These are phyloP conservation scores for Colletotrichum musicola DNA, from an alignment of 2,329 filamentous ascomycete species.

Conservation along the genomic window DNA sequence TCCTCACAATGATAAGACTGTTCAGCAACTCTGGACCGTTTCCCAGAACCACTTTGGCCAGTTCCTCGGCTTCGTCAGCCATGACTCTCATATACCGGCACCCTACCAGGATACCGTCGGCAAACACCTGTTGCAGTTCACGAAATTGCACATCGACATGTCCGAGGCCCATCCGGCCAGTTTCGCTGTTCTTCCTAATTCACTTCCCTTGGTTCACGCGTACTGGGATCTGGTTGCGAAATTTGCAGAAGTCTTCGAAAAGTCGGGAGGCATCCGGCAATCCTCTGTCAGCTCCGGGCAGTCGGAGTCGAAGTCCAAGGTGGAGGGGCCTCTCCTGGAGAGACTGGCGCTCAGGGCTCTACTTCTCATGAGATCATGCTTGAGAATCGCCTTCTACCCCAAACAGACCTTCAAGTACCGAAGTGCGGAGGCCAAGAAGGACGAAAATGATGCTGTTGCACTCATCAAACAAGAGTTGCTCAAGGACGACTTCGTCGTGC, in stretches of 20 bases:
- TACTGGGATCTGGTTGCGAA: slow-evolving; percentile 88
- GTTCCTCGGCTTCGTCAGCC: slow-evolving; percentile 74
- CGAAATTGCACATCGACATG: slow-evolving; percentile 93
- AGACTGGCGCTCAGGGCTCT: slow-evolving; percentile 86
- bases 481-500: slow-evolving; percentile 79
- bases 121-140: slow-evolving; percentile 89
- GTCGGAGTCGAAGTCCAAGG: slow-evolving; percentile 60
- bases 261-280: slow-evolving; percentile 68
- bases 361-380: slow-evolving; percentile 82
- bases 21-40: slow-evolving; percentile 84
- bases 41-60: slow-evolving; percentile 83
- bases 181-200: slow-evolving; percentile 85
- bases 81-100: slow-evolving; percentile 65
- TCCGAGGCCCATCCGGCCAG: slow-evolving; percentile 82
- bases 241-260: slow-evolving; percentile 80
- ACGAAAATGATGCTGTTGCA: slow-evolving; percentile 77
- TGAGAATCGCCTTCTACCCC: slow-evolving; percentile 87
- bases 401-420: slow-evolving; percentile 87
- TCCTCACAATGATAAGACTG: slow-evolving; percentile 82
- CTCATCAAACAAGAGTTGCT: slow-evolving; percentile 81
- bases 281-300: slow-evolving; percentile 49
- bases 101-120: slow-evolving; percentile 75
- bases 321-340: slow-evolving; percentile 77
- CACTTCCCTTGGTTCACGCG: slow-evolving; percentile 79
- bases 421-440: slow-evolving; percentile 78